Base-by-base conservation (phyloP, 139 green algal species). In the Chlamydomonas sp. region DNA sequence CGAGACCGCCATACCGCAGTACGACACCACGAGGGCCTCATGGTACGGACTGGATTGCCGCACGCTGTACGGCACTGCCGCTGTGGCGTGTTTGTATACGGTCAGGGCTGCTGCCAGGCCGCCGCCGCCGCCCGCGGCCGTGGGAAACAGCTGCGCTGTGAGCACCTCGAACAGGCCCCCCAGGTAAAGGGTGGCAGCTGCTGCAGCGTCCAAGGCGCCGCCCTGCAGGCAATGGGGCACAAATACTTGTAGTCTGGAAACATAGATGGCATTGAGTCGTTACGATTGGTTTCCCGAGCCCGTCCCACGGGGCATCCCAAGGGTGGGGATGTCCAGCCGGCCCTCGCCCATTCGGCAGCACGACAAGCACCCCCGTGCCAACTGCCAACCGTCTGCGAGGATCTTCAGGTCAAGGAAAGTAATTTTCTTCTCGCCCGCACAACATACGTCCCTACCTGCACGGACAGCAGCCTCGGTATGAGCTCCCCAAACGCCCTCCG, bases 51-150 rank as follows among this genome's bases (percentile, higher is more conserved):
- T 94, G 17, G 82, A 67, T 59, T 60, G 69, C 58, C 89, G 85
- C 49, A 88, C 87, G 17, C 77, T 67, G 66, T 71, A 57, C 59
- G 90, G 84, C 17, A 75, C 89, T 60, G 85, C 91, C 58, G 88
- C 89, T 20, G 90, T 12, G 2, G 80, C 92, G 75, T 95, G 83
- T 87, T 93, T 90, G 69, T 83, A 93, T 5, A 96, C 49, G 5
- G 89, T 89, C 3, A 86, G 84, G 69, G 93, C 93, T 58, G 90
- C 88, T 60, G 57, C 59, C 8, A 89, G 57, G 0, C 93, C 92
- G 64, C 84, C 79, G 63, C 79, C 84, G 57, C 63, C 84, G 6
- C 12, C 10, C 10, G 66, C 66, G 12, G 75, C 75, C 2, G 75
- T 64, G 8, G 84, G 84, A 57, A 83, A 88, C 7, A 88, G 84